A percentile compares a stretch with the other conserved stretches of the same genome.
Evolutionary conservation across 331 rosid genomes (phyloP).

Genomic region (Arachis monticola): DNA sequence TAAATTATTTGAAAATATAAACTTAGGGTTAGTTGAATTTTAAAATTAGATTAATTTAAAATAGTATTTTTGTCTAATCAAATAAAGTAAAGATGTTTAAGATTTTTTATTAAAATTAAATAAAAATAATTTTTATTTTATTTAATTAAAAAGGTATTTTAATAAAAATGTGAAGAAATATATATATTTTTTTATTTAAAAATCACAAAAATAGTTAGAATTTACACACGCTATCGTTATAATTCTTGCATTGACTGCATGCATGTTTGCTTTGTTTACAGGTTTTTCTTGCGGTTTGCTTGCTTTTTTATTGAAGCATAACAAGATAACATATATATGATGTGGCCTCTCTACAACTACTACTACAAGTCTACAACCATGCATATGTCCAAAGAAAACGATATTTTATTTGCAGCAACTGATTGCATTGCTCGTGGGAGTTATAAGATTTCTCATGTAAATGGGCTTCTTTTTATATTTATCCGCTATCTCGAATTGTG

Average conservation of each 20-base stretch:
- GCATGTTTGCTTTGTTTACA: slow-evolving; percentile 37
- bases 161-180: too few species aligned
- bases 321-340: slow-evolving; percentile 46
- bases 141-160: too few species aligned
- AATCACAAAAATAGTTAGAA: background rate
- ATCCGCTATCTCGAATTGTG: slow-evolving; percentile 33
- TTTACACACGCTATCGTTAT: background rate
- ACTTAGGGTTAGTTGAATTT: too few species aligned
- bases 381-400: slow-evolving; percentile 40
- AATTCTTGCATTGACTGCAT: background rate
- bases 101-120: too few species aligned
- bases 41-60: too few species aligned
- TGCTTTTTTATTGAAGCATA: slow-evolving; percentile 57
- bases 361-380: background rate
- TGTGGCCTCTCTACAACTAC: slow-evolving; percentile 54
- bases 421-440: slow-evolving; percentile 44
- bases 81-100: too few species aligned
- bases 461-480: slow-evolving; percentile 37
- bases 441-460: slow-evolving; percentile 30
- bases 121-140: too few species aligned
- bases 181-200: slow-evolving; percentile 28
- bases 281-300: slow-evolving; percentile 71
- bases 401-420: slow-evolving; percentile 54
- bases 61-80: too few species aligned
- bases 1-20: too few species aligned